Evolutionary conservation across 2,329 filamentous ascomycete species (phyloP).

Genomic region (Neofusicoccum sp.): DNA sequence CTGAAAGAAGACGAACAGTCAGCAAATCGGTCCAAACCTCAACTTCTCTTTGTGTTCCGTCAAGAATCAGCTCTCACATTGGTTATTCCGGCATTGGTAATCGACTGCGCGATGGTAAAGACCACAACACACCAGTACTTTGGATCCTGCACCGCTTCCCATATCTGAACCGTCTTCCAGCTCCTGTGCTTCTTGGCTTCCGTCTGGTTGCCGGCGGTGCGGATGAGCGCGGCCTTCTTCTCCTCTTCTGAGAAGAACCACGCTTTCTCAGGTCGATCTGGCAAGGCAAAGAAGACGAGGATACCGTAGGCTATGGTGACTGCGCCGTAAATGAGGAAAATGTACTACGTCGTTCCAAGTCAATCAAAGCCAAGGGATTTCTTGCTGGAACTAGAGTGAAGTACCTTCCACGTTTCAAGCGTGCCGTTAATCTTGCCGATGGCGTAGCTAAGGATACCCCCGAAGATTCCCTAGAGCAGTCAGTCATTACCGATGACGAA

Average conservation of each 20-base stretch:
- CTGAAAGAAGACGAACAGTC: background rate
- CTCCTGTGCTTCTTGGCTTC: background rate
- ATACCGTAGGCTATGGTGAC: background rate
- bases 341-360: conserved; percentile 55
- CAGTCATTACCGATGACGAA: conserved; percentile 60
- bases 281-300: background rate
- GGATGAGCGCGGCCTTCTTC: background rate
- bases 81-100: background rate
- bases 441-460: background rate
- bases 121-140: background rate
- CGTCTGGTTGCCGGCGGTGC: background rate
- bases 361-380: background rate
- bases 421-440: background rate
- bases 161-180: background rate
- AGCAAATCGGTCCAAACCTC: background rate
- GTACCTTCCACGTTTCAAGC: conserved; percentile 45
- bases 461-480: conserved; percentile 64
- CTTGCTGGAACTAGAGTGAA: too few species aligned
- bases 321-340: background rate
- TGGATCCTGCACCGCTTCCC: background rate
- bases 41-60: background rate
- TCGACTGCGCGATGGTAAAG: background rate
- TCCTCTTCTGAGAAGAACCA: background rate
- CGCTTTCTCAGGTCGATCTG: background rate
- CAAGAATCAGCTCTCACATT: background rate